Conservation (phyloP, 306 rosid species). For the Medicago lupulina region DNA sequence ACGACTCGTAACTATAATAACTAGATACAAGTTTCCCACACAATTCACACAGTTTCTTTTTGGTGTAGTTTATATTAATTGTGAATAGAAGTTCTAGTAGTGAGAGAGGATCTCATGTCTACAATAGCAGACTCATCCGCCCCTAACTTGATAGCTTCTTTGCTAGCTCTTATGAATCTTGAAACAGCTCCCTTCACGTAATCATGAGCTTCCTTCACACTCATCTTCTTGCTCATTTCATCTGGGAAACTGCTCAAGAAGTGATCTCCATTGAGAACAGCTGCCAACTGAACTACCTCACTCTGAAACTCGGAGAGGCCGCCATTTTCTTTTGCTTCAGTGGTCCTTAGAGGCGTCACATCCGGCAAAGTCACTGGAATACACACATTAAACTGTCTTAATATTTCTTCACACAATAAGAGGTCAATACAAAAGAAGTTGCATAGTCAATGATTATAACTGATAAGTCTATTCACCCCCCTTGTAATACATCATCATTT, state of each 20-base stretch:
- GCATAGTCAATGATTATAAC: background rate
- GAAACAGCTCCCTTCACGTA: constrained; percentile 84
- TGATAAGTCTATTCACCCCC: background rate
- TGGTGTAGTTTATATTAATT: constrained; percentile 44
- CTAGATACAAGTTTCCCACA: constrained; percentile 35
- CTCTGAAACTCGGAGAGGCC: constrained; percentile 84
- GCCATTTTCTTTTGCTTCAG: constrained; percentile 70
- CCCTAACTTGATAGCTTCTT: constrained; percentile 90
- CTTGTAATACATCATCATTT: background rate
- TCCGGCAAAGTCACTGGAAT: constrained; percentile 85
- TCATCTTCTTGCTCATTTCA: constrained; percentile 89
- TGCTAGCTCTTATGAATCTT: constrained; percentile 93
- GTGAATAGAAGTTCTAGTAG: constrained; percentile 81
- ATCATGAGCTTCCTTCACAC: constrained; percentile 77
- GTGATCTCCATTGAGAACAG: constrained; percentile 92
- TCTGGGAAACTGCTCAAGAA: constrained; percentile 90
- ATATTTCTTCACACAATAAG: constrained; percentile 23
- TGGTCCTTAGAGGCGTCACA: constrained; percentile 74
- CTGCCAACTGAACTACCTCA: constrained; percentile 92
- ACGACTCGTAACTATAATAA: constrained; percentile 12
- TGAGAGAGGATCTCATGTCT: constrained; percentile 98
- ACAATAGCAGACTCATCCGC: constrained; percentile 92
- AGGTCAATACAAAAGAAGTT: constrained; percentile 3
- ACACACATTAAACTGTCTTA: constrained; percentile 31
- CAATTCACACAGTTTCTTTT: background rate